Percentiles rank a stretch among this genome's conserved stretches.
These are phyloP conservation scores for Termitomyces sp. DNA, from an alignment of 1,284 basidiomycete species.

Conservation along the genomic window DNA sequence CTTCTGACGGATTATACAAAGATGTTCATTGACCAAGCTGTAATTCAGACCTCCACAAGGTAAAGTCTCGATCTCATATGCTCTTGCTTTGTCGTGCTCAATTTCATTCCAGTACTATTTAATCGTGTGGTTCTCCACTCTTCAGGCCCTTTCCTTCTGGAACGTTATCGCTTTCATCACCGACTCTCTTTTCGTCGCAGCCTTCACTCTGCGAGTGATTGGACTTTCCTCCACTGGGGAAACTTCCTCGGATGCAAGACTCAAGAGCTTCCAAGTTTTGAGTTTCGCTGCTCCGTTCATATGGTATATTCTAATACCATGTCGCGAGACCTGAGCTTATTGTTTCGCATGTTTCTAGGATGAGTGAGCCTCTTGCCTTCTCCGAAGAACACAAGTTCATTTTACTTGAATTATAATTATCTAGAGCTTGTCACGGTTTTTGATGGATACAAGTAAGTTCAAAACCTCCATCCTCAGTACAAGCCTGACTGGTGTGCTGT, in stretches of 20 bases:
- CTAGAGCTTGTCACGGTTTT: conserved; percentile 76
- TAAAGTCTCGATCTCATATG: conserved; percentile 19
- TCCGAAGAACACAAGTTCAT: neutral
- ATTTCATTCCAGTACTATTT: conserved; percentile 50
- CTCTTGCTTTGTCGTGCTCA: neutral
- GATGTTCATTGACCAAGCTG: neutral
- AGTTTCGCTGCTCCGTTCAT: conserved; percentile 85
- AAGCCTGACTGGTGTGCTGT: neutral
- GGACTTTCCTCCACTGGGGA: conserved; percentile 47
- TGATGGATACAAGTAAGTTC: conserved; percentile 70
- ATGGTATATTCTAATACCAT: conserved; percentile 51
- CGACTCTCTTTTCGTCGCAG: conserved; percentile 64
- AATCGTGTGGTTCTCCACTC: conserved; percentile 61
- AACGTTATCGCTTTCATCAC: conserved; percentile 67
- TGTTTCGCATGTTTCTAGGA: conserved; percentile 43
- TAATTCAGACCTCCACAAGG: conserved; percentile 59
- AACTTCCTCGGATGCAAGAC: conserved; percentile 39
- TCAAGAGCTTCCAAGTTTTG: conserved; percentile 82
- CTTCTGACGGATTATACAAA: neutral
- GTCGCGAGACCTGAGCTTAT: neutral
- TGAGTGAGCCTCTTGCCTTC: conserved; percentile 53
- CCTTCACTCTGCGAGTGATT: conserved; percentile 69
- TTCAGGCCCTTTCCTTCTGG: conserved; percentile 81
- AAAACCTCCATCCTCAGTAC: neutral
- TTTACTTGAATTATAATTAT: neutral